These are phyloP conservation scores for Aspergillus arachidicola DNA, from an alignment of 2,329 filamentous ascomycete genomes.

Conservation along the genomic window DNA sequence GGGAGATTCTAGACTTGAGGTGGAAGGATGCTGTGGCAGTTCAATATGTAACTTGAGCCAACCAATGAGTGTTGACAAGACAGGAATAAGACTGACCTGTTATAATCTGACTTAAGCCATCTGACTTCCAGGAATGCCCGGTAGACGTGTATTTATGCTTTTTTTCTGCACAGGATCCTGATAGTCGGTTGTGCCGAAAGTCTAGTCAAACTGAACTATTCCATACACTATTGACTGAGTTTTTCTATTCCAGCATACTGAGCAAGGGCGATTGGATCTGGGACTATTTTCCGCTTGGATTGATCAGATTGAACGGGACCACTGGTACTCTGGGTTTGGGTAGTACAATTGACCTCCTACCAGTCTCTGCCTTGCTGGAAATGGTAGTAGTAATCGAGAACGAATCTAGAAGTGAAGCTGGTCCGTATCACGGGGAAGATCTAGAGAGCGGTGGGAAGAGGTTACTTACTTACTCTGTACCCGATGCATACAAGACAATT, in stretches of 20 bases:
- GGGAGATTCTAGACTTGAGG: neutral
- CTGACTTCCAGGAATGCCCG: neutral
- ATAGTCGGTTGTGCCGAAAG: conserved; percentile 1
- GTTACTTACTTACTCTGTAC: neutral
- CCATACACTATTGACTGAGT: neutral
- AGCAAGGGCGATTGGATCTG: neutral
- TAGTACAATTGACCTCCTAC: neutral
- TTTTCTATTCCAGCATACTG: too few species aligned
- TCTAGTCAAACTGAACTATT: neutral
- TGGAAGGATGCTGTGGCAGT: conserved; percentile 1
- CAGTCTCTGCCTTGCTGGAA: too few species aligned
- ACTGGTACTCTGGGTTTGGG: neutral
- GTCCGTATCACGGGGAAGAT: neutral
- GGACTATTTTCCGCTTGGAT: neutral
- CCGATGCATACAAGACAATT: neutral
- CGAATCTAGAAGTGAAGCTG: neutral
- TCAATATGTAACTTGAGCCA: neutral
- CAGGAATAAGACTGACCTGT: neutral
- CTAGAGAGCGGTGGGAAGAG: conserved; percentile 1
- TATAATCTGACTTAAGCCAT: neutral
- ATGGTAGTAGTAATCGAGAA: neutral
- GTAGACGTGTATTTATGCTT: neutral
- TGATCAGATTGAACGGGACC: neutral
- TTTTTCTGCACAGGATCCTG: neutral
- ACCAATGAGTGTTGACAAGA: neutral